Evolutionary conservation across 208 protist genomes (phyloP), one percentile per base, ranked within the genome.

Genomic region (Histomonas meleagridis): DNA sequence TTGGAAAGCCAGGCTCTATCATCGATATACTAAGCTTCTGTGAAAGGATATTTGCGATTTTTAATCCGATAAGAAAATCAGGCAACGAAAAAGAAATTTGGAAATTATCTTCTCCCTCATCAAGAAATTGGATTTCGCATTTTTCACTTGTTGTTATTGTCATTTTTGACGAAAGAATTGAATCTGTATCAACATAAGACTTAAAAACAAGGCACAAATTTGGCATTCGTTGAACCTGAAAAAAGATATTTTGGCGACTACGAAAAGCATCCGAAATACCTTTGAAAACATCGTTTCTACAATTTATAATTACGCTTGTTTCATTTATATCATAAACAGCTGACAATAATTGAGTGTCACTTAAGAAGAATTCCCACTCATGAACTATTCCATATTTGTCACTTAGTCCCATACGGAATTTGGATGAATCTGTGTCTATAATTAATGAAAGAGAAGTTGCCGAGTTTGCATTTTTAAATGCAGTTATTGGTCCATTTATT

Each of bases 221-320:
- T n/a, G n/a, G n/a, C n/a, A n/a, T n/a, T n/a, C n/a, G n/a, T n/a
- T n/a, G n/a, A n/a, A 65, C n/a, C 3, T 65, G 3, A 5, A 65
- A 28, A n/a, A 65, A n/a, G 23, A 65, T 65, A 65, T 10, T n/a
- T 5, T 65, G 16, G 7, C 7, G 3, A 12, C 3, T n/a, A 32
- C n/a, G 16, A 65, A 65, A 65, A n/a, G 23, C 60, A n/a, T 65
- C 60, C n/a, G 60, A 65, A 65, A 65, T 65, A 28, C 60, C 60
- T n/a, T 65, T n/a, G n/a, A 65, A 65, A n/a, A 65, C 60, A 65
- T 65, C 60, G n/a, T n/a, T n/a, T 65, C 60, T 65, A 28, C 60
- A 65, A 7, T 65, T 65, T n/a, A 65, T n/a, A 7, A 32, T 10
- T 32, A n/a, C 7, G 16, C 16, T n/a, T 65, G 60, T 65, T n/a